Conservation (phyloP, 148 eudicot genomes). For the Silene uniflora region DNA sequence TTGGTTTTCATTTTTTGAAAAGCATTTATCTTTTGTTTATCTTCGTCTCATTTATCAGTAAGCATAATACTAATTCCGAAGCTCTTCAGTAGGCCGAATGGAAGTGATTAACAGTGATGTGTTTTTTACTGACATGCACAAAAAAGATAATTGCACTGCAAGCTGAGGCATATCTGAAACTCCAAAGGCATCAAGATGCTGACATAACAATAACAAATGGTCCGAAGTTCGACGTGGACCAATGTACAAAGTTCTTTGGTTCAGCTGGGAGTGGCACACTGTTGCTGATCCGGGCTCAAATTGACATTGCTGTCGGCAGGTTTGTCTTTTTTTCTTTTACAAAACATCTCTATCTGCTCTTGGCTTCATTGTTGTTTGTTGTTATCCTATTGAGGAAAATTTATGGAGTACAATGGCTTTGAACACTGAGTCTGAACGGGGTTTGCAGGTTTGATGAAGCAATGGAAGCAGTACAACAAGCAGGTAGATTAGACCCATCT, state of each 20-base stretch:
- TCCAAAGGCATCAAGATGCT: constrained; percentile 72
- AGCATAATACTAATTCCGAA: too few species aligned
- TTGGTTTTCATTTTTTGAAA: background rate
- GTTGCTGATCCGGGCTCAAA: constrained; percentile 72
- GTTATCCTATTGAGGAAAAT: too few species aligned
- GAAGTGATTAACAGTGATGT: too few species aligned
- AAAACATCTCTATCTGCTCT: background rate
- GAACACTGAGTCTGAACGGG: constrained; percentile 5
- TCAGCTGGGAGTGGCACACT: constrained; percentile 54
- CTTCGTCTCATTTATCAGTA: too few species aligned
- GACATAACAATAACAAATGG: constrained; percentile 49
- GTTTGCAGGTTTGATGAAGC: constrained; percentile 75
- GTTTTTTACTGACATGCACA: constrained; percentile 1
- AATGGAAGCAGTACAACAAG: constrained; percentile 45
- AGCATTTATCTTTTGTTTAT: too few species aligned
- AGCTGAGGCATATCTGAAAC: constrained; percentile 81
- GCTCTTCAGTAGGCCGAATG: too few species aligned
- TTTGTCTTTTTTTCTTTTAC: constrained; percentile 19
- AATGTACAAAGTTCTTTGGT: constrained; percentile 65
- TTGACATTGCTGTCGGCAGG: constrained; percentile 83
- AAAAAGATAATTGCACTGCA: constrained; percentile 63
- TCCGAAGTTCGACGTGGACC: constrained; percentile 57
- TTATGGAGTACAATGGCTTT: background rate
- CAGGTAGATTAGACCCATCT: constrained; percentile 61
- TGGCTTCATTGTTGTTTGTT: too few species aligned